Percentiles rank a stretch among this genome's conserved stretches.
phyloP scores from a whole-genome alignment of 2,329 filamentous ascomycete genomes.

The Neophaeococcomyces mojaviensis region DNA sequence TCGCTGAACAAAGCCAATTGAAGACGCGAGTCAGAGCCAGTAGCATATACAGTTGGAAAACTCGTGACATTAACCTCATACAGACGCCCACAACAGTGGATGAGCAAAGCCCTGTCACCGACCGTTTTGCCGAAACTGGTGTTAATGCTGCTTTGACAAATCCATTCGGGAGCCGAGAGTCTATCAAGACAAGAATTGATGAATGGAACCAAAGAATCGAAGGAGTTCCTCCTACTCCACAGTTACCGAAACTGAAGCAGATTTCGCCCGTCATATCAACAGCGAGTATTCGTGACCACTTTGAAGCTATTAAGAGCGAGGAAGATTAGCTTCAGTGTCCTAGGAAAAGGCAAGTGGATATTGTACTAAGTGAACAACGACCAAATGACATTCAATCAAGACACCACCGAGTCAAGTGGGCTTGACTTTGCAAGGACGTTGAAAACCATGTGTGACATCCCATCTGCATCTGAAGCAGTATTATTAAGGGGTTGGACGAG shows the following conservation, averaged over 20 bases:
- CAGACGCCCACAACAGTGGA: slow-evolving; percentile 7
- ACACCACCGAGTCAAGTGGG: too few species aligned
- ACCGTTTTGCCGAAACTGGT: background rate
- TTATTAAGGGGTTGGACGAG: too few species aligned
- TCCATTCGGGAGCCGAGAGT: slow-evolving; percentile 1
- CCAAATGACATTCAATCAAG: too few species aligned
- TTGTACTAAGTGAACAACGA: too few species aligned
- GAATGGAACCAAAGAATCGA: slow-evolving; percentile 1
- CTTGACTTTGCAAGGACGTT: too few species aligned
- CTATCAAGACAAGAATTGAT: slow-evolving; percentile 1
- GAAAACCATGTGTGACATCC: too few species aligned
- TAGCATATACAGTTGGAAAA: slow-evolving; percentile 20
- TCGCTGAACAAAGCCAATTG: background rate
- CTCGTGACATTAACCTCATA: slow-evolving; percentile 13
- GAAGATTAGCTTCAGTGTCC: background rate
- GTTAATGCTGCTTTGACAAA: background rate
- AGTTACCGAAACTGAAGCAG: background rate
- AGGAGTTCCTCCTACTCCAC: background rate
- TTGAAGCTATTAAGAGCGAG: too few species aligned
- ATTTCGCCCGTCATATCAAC: background rate
- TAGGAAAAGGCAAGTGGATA: too few species aligned
- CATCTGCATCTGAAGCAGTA: too few species aligned
- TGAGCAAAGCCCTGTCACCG: background rate
- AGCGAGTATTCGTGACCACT: too few species aligned
- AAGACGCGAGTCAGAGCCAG: slow-evolving; percentile 9